These are phyloP conservation scores for Stephania cephalantha DNA, from an alignment of 164 flowering plant genomes.

Conservation along the genomic window DNA sequence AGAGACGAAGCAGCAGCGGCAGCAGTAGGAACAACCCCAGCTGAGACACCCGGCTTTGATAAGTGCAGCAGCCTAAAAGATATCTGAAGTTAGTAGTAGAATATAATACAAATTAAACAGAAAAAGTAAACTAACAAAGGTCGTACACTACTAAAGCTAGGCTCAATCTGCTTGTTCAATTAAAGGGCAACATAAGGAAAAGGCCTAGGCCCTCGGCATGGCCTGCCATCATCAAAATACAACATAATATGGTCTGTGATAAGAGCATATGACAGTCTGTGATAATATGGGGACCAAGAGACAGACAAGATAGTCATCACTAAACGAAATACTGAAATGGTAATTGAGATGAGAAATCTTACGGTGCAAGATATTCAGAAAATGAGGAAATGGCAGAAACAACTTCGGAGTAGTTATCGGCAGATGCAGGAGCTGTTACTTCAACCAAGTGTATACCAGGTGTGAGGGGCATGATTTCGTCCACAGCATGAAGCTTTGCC, in stretches of 20 bases:
- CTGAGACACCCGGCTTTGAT: conserved; percentile 83
- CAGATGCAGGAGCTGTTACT: conserved; percentile 85
- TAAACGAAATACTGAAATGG: too few species aligned
- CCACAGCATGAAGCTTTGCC: conserved; percentile 74
- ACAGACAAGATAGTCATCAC: neutral
- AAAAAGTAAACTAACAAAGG: neutral
- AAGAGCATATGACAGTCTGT: too few species aligned
- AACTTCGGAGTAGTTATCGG: conserved; percentile 80
- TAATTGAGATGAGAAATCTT: conserved; percentile 20
- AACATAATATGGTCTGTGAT: too few species aligned
- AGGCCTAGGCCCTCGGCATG: neutral
- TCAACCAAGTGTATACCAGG: conserved; percentile 92
- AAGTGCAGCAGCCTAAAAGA: conserved; percentile 76
- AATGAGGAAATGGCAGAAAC: conserved; percentile 77
- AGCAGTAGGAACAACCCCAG: conserved; percentile 90
- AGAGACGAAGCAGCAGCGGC: conserved; percentile 97
- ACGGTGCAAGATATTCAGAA: conserved; percentile 99
- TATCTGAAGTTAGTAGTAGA: neutral
- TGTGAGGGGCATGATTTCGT: conserved; percentile 78
- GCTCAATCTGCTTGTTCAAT: neutral
- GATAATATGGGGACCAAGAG: too few species aligned
- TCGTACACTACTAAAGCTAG: neutral
- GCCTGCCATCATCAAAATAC: neutral
- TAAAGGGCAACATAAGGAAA: too few species aligned
- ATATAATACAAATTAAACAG: neutral